Base-by-base conservation (phyloP, 2,329 filamentous ascomycete genomes). In the Trichoderma koningii region DNA sequence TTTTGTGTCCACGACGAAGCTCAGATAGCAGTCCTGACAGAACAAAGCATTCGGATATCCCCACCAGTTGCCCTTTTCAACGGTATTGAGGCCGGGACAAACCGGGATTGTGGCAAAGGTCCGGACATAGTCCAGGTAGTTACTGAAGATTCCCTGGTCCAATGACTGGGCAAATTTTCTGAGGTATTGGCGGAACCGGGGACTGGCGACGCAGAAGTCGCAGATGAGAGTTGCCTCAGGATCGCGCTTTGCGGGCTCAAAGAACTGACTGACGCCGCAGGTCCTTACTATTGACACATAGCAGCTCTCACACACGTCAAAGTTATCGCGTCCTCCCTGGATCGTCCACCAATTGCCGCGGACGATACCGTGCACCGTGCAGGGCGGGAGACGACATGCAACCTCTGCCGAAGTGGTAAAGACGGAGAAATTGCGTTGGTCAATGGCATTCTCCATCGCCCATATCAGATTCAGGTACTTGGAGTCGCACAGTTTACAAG, bases 331-430 rank as follows among this genome's bases (percentile, higher is more conserved):
- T 0, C 66, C 71, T 1, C 72, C 71, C 0, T 61, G 17, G 0
- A 77, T 44, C 0, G 75, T 77, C 71, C 75, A 78, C 75, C 75
- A 77, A 1, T 72, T 75, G 1, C 75, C 75, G 1, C 73, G 65
- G 0, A 70, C 50, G 26, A 77, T 72, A 0, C 74, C 75, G 1
- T 73, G 57, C 0, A 64, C 64, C 0, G 72, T 73, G 34, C 76
- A 78, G 0, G 71, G 71, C 0, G 73, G 67, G 1, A 73, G 67
- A 0, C 62, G 55, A 5, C 66, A 64, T 5, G 77, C 69, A 0
- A 61, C 65, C 2, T 69, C 66, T 0, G 73, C 69, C 0, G 76
- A 69, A 1, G 59, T 67, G 63, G 67, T 68, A n/a, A 78, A 74
- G 0, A 72, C 67, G 3, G 65, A 63, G 21, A 72, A 73, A 50